Evolutionary conservation across 2,329 filamentous ascomycete species (phyloP), one percentile per base, ranked within the genome.

Genomic region (Juglanconis sp.): DNA sequence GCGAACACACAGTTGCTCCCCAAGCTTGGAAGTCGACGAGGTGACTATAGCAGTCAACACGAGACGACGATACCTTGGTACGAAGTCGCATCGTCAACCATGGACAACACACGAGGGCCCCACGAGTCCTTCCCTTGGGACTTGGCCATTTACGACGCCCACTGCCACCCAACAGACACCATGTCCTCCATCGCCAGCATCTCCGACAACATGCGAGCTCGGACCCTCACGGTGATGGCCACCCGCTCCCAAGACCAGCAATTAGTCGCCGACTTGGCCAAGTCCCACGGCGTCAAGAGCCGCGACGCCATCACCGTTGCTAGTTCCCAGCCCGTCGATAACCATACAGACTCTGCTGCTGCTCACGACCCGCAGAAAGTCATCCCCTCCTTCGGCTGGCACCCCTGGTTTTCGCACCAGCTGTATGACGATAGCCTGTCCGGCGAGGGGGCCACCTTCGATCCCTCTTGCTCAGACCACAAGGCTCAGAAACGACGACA

Each of bases 161-260:
- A 95, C 76, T 94, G 91, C 73, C 91, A 95, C 71, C 90, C 90
- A 4, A 94, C 90, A 34, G 90, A 94, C 72, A 91, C 87, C 24
- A 87, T 92, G 82, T 74, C 80, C 47, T 84, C 81, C 17, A 73
- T 90, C 53, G 66, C 77, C 10, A 73, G 71, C 11, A 86, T 94
- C 46, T 7, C 58, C 36, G 76, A 83, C 10, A 67, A 67, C 10
- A 93, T 94, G 89, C 84, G 83, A 63, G 81, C 88, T 30, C 80
- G 83, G 31, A 78, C 79, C 10, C 74, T 95, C 53, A 89, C 88
- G 2, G 81, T 92, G 63, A 94, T 95, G 91, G 85, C 89, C 35
- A 94, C 91, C 1, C 81, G 90, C 57, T 80, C 80, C 0, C 83
- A 92, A 70, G 91, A 95, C 71, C 91, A 94, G 73, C 76, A 86